A percentile compares a stretch with the other conserved stretches of the same genome.
Evolutionary conservation across 2,329 filamentous ascomycete species (phyloP).

Genomic region (Fusarium sp.): DNA sequence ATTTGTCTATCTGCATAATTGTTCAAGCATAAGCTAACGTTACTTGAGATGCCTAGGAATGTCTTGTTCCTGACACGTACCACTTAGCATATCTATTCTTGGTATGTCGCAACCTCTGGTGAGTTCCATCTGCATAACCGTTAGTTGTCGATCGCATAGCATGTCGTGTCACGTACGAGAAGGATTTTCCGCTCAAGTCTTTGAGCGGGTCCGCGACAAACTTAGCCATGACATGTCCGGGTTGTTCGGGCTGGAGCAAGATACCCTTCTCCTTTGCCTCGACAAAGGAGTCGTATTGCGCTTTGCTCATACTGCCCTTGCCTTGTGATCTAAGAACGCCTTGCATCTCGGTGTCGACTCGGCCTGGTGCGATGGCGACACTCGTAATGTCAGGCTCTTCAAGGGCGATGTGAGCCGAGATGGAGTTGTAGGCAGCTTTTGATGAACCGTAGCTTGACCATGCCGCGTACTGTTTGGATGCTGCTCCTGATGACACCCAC

Average conservation of each 20-base stretch:
- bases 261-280: constrained; percentile 74
- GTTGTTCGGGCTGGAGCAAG: constrained; percentile 82
- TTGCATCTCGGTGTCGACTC: constrained; percentile 92
- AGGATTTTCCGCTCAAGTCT: constrained; percentile 78
- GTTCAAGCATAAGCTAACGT: constrained; percentile 37
- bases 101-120: constrained; percentile 62
- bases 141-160: constrained; percentile 25
- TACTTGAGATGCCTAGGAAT: constrained; percentile 37
- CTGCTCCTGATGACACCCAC: constrained; percentile 82
- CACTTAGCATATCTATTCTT: constrained; percentile 45
- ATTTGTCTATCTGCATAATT: constrained; percentile 25
- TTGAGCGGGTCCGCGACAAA: constrained; percentile 72
- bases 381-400: constrained; percentile 82
- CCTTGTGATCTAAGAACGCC: constrained; percentile 74
- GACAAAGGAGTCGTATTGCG: constrained; percentile 73
- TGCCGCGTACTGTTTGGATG: constrained; percentile 69
- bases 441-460: constrained; percentile 86
- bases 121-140: constrained; percentile 50
- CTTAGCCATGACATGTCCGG: constrained; percentile 85
- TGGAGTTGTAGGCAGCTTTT: constrained; percentile 85
- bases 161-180: constrained; percentile 62
- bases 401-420: constrained; percentile 74
- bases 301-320: constrained; percentile 58
- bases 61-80: not conserved
- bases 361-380: constrained; percentile 78